Conservation (phyloP, 176 grass and related monocot species). For the Saccharum spontaneum region DNA sequence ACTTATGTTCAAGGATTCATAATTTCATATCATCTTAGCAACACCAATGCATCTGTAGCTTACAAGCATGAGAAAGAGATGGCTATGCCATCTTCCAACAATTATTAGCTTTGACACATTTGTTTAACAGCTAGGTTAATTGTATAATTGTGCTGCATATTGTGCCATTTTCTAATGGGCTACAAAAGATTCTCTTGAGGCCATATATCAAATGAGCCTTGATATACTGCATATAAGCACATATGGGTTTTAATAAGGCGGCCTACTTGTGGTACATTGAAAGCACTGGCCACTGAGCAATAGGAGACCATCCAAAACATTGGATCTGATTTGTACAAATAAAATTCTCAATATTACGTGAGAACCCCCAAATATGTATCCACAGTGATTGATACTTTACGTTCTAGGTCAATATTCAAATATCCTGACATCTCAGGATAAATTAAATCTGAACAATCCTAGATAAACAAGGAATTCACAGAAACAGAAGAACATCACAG, state of each 20-base stretch:
- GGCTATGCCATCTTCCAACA: background rate
- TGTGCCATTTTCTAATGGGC: background rate
- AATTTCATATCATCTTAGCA: conserved; percentile 13
- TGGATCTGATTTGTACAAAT: background rate
- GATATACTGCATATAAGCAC: background rate
- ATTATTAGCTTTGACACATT: background rate
- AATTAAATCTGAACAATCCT: conserved; percentile 20
- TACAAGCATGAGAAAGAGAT: background rate
- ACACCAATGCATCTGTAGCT: background rate
- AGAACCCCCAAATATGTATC: background rate
- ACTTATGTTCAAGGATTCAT: conserved; percentile 4
- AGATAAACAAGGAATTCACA: conserved; percentile 19
- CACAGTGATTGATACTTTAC: background rate
- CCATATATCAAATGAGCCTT: background rate
- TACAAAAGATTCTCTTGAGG: background rate
- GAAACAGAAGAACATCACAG: conserved; percentile 6
- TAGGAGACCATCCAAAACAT: background rate
- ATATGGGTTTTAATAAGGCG: background rate
- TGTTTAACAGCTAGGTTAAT: background rate
- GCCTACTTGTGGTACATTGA: background rate
- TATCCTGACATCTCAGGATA: background rate
- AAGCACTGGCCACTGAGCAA: background rate
- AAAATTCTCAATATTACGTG: background rate
- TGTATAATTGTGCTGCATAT: background rate
- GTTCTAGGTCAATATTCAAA: conserved; percentile 29